These are phyloP conservation scores for Fonsecaea erecta DNA, from an alignment of 2,329 filamentous ascomycete genomes.

Conservation along the genomic window DNA sequence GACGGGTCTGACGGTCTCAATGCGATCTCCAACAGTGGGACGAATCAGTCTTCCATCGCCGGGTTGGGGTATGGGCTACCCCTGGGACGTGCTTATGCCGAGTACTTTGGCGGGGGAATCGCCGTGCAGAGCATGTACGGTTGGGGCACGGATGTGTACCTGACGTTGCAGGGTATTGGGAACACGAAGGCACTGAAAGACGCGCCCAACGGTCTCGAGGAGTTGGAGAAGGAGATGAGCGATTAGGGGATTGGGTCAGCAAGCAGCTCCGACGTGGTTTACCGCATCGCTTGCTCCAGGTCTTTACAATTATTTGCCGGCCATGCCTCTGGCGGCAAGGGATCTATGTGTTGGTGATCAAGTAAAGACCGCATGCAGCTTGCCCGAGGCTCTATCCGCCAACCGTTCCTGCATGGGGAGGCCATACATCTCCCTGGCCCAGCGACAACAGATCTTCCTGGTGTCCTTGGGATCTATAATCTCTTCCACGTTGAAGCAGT, in stretches of 20 bases:
- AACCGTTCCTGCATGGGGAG: conserved; percentile 57
- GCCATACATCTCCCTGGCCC: conserved; percentile 61
- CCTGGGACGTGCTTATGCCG: conserved; percentile 87
- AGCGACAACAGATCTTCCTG: conserved; percentile 59
- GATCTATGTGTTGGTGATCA: not conserved
- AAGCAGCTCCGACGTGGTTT: not conserved
- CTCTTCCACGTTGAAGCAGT: conserved; percentile 67
- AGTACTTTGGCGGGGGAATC: conserved; percentile 97
- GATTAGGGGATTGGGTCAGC: not conserved
- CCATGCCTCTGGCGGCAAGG: not conserved
- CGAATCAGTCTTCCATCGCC: conserved; percentile 81
- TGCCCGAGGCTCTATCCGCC: conserved; percentile 48
- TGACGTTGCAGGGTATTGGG: conserved; percentile 65
- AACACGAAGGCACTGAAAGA: conserved; percentile 43
- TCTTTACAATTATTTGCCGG: not conserved
- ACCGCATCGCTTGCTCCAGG: not conserved
- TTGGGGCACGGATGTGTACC: conserved; percentile 77
- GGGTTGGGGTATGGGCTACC: conserved; percentile 92
- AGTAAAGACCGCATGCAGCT: conserved; percentile 49
- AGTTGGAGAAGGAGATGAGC: conserved; percentile 7
- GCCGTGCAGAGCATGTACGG: conserved; percentile 93
- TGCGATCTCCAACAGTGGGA: conserved; percentile 72
- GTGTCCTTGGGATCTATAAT: conserved; percentile 68
- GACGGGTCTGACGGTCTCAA: conserved; percentile 68
- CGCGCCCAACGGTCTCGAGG: conserved; percentile 25